Conservation (phyloP, 2,329 filamentous ascomycete genomes). For the Ophioceras dolichostomum region DNA sequence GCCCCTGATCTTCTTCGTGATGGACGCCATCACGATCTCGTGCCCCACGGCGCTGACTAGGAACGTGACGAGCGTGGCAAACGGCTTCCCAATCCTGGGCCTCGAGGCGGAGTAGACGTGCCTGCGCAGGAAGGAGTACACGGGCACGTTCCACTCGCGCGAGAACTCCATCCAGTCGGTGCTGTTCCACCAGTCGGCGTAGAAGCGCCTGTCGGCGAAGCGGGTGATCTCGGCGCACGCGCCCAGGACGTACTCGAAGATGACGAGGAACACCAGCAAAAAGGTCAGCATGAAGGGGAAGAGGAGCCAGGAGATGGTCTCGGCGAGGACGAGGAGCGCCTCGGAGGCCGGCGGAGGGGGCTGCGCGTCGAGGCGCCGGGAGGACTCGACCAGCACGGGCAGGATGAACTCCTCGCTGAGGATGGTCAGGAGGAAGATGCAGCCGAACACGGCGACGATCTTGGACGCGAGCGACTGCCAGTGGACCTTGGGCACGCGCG, state of each 20-base stretch:
- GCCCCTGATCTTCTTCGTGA: slow-evolving; percentile 89
- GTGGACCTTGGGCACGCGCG: slow-evolving; percentile 60
- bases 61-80: slow-evolving; percentile 84
- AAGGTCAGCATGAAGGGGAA: slow-evolving; percentile 98
- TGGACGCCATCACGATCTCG: slow-evolving; percentile 94
- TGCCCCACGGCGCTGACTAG: slow-evolving; percentile 81
- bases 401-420: slow-evolving; percentile 93
- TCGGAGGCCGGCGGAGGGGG: slow-evolving; percentile 39
- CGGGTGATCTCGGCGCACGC: slow-evolving; percentile 89
- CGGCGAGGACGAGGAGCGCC: slow-evolving; percentile 65
- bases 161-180: slow-evolving; percentile 94
- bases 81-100: slow-evolving; percentile 59
- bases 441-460: slow-evolving; percentile 81
- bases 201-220: slow-evolving; percentile 92
- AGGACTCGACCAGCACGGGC: slow-evolving; percentile 70
- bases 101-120: slow-evolving; percentile 85
- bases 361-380: slow-evolving; percentile 25
- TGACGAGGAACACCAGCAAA: slow-evolving; percentile 90
- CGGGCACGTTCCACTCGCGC: slow-evolving; percentile 94
- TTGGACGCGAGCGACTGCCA: slow-evolving; percentile 79
- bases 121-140: slow-evolving; percentile 86
- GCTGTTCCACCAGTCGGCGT: slow-evolving; percentile 65
- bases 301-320: slow-evolving; percentile 81
- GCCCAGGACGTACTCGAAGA: slow-evolving; percentile 93
- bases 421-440: slow-evolving; percentile 87